Evolutionary conservation across 768 basidiomycete genomes (phyloP), one percentile per base, ranked within the genome.

Genomic region (Termitomyces sp.): DNA sequence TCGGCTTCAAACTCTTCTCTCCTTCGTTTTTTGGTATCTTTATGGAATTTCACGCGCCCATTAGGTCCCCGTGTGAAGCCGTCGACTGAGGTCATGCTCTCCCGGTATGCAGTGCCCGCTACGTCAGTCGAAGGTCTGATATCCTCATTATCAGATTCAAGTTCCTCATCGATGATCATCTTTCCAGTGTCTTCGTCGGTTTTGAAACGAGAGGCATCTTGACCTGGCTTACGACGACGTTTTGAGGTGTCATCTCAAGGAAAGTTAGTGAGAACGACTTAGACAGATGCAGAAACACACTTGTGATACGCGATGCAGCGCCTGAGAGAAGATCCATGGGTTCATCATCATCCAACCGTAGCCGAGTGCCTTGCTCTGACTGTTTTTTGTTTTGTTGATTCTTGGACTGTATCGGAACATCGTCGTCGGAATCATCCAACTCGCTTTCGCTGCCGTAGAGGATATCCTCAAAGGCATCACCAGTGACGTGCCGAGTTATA

Each of bases 371-470:
- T 27, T 72, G 65, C 8, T 65, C 57, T 8, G 59, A 62, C 54
- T 68, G 68, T 59, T 70, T 74, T 54, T 70, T 74, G 53, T 73
- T 78, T 8, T 66, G 62, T 10, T 63, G 56, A 17, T 62, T 58
- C 35, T 62, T 65, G 11, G 65, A 32, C 8, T 63, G 64, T 21
- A 60, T 59, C 35, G 72, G 65, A 51, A 75, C 78, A 53, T 89
- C 85, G 43, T 84, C 82, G 41, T 88, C 87, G 59, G 82, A 84
- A 60, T 87, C 86, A 2, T 86, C 89, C 32, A 89, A 72, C 66
- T 98, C 95, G 62, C 92, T 94, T 67, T 98, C 97, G 66, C 93
- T 96, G 41, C 95, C 95, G 69, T 98, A 98, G 27, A 99, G 76
- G 0, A 98, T 92, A 66, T 99, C 95, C 68, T 99, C 95, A 62